Conservation (phyloP, 495 filamentous ascomycete genomes). For the Xylaria sp. region DNA sequence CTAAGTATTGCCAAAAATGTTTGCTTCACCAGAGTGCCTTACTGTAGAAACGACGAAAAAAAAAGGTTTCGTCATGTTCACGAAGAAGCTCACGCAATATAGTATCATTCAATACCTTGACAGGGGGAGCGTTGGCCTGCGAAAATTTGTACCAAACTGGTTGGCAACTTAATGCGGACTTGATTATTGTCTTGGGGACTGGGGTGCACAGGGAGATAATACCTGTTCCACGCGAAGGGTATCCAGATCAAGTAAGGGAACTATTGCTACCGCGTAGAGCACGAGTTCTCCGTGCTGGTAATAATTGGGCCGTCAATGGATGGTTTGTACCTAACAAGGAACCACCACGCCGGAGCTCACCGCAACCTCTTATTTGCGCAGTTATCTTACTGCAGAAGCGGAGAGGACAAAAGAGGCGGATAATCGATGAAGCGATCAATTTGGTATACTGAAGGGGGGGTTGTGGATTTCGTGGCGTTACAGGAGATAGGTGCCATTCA, state of each 20-base stretch:
- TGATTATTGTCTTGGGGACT: background rate
- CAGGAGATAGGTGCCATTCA: no score
- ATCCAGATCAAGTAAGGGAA: background rate
- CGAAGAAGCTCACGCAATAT: background rate
- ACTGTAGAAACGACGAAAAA: background rate
- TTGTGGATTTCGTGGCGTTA: no score
- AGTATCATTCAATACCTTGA: background rate
- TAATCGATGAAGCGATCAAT: no score
- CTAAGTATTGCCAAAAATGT: background rate
- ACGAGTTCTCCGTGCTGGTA: background rate
- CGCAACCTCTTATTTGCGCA: background rate
- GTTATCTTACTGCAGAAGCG: background rate
- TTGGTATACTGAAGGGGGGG: no score
- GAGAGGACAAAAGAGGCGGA: no score
- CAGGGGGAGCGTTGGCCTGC: background rate
- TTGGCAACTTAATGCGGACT: background rate
- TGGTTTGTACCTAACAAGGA: background rate
- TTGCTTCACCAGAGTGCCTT: background rate
- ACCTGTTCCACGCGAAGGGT: background rate
- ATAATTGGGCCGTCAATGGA: background rate
- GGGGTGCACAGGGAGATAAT: background rate
- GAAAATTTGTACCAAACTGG: background rate
- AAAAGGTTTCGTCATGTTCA: background rate
- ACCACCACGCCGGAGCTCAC: background rate
- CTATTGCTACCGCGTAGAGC: background rate